Percentiles rank a stretch among this genome's conserved stretches.
phyloP scores from a whole-genome alignment of 2,329 filamentous ascomycete genomes.

The Microascus cirrosus region DNA sequence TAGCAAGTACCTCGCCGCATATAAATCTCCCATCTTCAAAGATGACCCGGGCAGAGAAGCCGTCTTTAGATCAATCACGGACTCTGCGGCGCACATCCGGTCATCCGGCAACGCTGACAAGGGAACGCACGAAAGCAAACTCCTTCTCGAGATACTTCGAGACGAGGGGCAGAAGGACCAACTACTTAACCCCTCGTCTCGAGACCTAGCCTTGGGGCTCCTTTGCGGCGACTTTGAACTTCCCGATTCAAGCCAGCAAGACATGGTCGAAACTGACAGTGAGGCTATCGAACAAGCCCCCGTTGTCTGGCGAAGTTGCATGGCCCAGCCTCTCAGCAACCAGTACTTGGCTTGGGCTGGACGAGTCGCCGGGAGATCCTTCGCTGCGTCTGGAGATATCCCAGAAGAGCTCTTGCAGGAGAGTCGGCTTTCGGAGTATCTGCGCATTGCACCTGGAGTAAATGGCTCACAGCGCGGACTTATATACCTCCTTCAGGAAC shows the following conservation, averaged over 20 bases:
- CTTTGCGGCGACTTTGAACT: conserved; percentile 66
- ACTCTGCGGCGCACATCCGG: conserved; percentile 56
- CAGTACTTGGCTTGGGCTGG: conserved; percentile 79
- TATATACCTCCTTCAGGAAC: conserved; percentile 47
- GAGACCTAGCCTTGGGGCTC: conserved; percentile 57
- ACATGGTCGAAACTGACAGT: conserved; percentile 59
- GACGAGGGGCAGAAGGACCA: conserved; percentile 53
- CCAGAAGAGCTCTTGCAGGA: conserved; percentile 49
- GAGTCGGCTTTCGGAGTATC: conserved; percentile 40
- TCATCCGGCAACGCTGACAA: conserved; percentile 58
- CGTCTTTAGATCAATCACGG: conserved; percentile 55
- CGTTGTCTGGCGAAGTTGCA: conserved; percentile 67
- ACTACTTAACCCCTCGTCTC: conserved; percentile 59
- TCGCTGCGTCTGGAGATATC: conserved; percentile 62
- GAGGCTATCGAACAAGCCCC: conserved; percentile 51
- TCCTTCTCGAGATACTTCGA: conserved; percentile 69
- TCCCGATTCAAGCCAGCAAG: conserved; percentile 31
- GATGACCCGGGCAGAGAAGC: conserved; percentile 33
- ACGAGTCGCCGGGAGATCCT: conserved; percentile 72
- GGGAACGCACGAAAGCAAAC: conserved; percentile 63
- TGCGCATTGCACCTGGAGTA: conserved; percentile 31
- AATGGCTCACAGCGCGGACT: conserved; percentile 52
- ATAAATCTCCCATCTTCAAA: conserved; percentile 41
- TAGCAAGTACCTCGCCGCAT: conserved; percentile 52
- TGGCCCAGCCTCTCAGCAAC: conserved; percentile 47